These are phyloP conservation scores for Collybia nuda DNA, from an alignment of 768 basidiomycete genomes.

Conservation along the genomic window DNA sequence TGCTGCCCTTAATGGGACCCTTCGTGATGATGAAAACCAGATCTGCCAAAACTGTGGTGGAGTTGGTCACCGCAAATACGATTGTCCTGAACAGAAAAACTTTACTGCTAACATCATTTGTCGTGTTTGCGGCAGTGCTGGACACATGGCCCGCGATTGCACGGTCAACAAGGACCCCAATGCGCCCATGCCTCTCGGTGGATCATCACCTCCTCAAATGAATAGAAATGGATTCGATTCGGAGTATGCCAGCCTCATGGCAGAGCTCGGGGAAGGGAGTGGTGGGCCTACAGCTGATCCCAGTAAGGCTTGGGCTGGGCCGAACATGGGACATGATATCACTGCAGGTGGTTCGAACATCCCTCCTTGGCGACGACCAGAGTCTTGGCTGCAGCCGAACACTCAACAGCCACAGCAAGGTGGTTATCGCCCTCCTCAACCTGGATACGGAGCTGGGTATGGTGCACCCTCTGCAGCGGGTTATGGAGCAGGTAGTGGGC, in stretches of 20 bases:
- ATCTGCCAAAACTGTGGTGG: constrained; percentile 97
- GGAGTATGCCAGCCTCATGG: constrained; percentile 97
- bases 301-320: constrained; percentile 53
- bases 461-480: constrained; percentile 38
- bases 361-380: constrained; percentile 90
- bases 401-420: constrained; percentile 45
- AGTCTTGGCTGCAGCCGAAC: constrained; percentile 74
- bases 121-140: constrained; percentile 96
- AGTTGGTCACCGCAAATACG: constrained; percentile 96
- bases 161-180: constrained; percentile 91
- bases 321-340: constrained; percentile 59
- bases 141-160: constrained; percentile 99
- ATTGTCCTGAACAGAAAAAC: constrained; percentile 97
- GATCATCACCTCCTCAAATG: constrained; percentile 48
- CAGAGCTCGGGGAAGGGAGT: constrained; percentile 89
- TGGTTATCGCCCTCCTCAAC: constrained; percentile 72
- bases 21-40: constrained; percentile 99
- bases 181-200: constrained; percentile 45
- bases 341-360: constrained; percentile 77
- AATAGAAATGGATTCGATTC: constrained; percentile 89
- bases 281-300: constrained; percentile 53
- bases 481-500: constrained; percentile 40
- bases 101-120: constrained; percentile 99
- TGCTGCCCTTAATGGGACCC: constrained; percentile 95
- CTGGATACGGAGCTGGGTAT: constrained; percentile 50